Percentiles rank a stretch among this genome's conserved stretches.
phyloP scores from a whole-genome alignment of 805 yeast species.

The Candida andamanensis region DNA sequence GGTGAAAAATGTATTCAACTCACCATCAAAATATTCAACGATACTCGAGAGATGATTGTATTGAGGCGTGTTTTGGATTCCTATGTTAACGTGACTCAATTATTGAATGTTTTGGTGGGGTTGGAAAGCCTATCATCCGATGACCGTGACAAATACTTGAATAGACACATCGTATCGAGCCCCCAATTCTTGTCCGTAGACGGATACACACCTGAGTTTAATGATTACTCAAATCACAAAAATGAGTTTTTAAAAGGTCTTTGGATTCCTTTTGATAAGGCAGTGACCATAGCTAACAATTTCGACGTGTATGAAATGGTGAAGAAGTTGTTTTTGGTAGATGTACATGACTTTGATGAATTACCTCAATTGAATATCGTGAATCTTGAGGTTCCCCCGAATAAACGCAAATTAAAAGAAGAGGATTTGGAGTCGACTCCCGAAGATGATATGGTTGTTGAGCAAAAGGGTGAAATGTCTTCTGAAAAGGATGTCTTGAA shows the following conservation, averaged over 20 bases:
- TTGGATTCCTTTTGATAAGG: constrained; percentile 43
- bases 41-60: constrained; percentile 14
- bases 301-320: constrained; percentile 36
- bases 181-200: constrained; percentile 22
- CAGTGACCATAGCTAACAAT: constrained; percentile 32
- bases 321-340: constrained; percentile 35
- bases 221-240: constrained; percentile 27
- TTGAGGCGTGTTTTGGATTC: constrained; percentile 41
- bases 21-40: constrained; percentile 4
- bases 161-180: constrained; percentile 29
- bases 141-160: constrained; percentile 26
- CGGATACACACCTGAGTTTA: constrained; percentile 16
- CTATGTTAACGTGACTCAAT: constrained; percentile 34
- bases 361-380: constrained; percentile 26
- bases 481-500: neutral
- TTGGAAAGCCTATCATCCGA: constrained; percentile 20
- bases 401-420: constrained; percentile 2
- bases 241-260: constrained; percentile 27
- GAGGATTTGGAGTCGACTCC: constrained; percentile 2
- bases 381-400: no score
- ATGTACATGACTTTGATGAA: constrained; percentile 39
- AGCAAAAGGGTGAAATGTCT: neutral
- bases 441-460: constrained; percentile 5
- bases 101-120: constrained; percentile 28
- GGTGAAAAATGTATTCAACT: constrained; percentile 36